Evolutionary conservation across 768 basidiomycete species (phyloP), one percentile per base, ranked within the genome.

Genomic region (Mycena alexandri): DNA sequence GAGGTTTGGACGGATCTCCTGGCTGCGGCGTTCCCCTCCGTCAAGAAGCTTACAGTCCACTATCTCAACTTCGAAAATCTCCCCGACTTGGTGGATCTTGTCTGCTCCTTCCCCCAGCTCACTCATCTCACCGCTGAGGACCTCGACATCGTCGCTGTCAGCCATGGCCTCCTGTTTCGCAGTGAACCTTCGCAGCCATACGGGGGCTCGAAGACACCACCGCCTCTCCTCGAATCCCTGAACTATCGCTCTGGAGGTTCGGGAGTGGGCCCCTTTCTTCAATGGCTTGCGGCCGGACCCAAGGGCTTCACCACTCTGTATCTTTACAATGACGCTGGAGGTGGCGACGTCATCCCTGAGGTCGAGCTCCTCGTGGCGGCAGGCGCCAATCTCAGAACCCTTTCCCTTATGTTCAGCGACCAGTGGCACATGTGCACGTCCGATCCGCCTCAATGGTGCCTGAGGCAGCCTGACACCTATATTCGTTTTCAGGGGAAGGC

Each of bases 31-130:
- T 42, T 67, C 19, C 46, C 65, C n/a, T 63, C 62, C 41, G 38
- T 67, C 36, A 47, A 25, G 22, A 43, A 43, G 16, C 62, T 71
- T 6, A 67, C 53, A 14, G 33, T 67, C 3, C 42, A 36, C n/a
- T 52, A 67, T 38, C 46, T 64, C 19, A 42, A 16, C 9, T 71
- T 71, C 14, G 58, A 67, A 33, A 48, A 51, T 22, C 57, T 67
- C 19, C 34, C 65, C 17, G 42, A 71, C 41, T 34, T 71, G n/a
- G 69, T 71, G 34, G 61, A 71, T 42, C 58, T 71, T 14, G 65
- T 71, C 13, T 63, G 57, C 38, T 42, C 65, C 25, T 71, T 67
- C 51, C 46, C 61, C 11, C 53, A 54, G 56, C 54, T 71, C 17
- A 64, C 46, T 12, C 57, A 63, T 19, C 57, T 71, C 47, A 59